phyloP scores from a whole-genome alignment of 345 rosid genomes.

The Eutrema heterophyllum region DNA sequence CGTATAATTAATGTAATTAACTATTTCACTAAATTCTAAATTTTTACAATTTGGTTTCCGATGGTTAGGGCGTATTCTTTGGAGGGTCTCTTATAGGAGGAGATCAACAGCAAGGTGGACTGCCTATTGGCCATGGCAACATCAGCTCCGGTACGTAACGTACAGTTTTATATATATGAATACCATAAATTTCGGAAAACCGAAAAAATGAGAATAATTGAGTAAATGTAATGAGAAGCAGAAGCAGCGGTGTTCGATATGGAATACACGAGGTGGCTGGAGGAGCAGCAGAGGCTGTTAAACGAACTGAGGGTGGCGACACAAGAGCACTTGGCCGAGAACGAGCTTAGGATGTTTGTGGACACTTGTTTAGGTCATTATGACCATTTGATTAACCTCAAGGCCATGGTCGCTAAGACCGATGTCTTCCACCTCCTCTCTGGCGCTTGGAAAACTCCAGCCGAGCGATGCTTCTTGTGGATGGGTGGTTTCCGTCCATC shows the following conservation, averaged over 20 bases:
- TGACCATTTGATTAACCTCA: slow-evolving; percentile 75
- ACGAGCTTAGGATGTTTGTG: slow-evolving; percentile 79
- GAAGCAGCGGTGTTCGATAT: slow-evolving; percentile 81
- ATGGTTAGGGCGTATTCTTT: slow-evolving; percentile 63
- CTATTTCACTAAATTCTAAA: neutral
- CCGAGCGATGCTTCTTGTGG: slow-evolving; percentile 99
- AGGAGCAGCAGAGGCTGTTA: slow-evolving; percentile 78
- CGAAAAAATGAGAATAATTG: neutral
- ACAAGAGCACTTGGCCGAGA: slow-evolving; percentile 80
- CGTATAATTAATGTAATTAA: neutral
- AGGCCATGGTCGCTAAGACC: slow-evolving; percentile 65
- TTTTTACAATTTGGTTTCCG: neutral
- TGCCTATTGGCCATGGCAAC: slow-evolving; percentile 48
- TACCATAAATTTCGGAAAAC: neutral
- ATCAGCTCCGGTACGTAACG: slow-evolving; percentile 56
- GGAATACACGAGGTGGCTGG: slow-evolving; percentile 89
- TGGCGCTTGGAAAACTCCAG: slow-evolving; percentile 97
- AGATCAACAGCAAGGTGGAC: slow-evolving; percentile 57
- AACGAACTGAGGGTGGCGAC: slow-evolving; percentile 89
- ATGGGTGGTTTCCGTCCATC: slow-evolving; percentile 97
- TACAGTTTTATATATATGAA: neutral
- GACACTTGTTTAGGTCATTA: slow-evolving; percentile 75
- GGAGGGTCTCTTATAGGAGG: slow-evolving; percentile 60
- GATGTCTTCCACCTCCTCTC: slow-evolving; percentile 94
- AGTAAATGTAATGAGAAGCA: slow-evolving; percentile 27